Base-by-base conservation (phyloP, 2,329 filamentous ascomycete species). In the Penicillium hordei region DNA sequence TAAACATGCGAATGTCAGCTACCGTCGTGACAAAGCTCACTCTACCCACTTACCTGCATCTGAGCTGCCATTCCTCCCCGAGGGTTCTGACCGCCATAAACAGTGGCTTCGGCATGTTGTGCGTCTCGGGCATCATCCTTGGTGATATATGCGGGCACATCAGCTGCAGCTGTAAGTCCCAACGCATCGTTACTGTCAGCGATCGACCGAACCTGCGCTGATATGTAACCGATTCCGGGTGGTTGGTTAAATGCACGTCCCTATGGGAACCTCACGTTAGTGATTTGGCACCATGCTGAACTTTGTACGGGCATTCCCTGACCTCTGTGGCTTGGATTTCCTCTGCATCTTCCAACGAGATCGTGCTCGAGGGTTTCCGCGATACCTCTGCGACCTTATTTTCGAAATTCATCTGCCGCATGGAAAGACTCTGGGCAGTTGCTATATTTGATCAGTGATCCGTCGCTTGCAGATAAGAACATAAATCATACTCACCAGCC, bases 371-470 rank as follows among this genome's bases (percentile, higher is more conserved):
- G 10, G 71, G 70, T 48, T 75, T 75, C 3, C 66, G 58, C 7
- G 68, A 62, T 5, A 73, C 45, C 36, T 73, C 70, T 15, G 73
- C 68, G 1, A 72, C 23, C 48, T 70, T 72, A 23, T 58, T 66
- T 44, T 75, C 69, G 19, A 73, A 73, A 25, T 72, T 72, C 65
- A 69, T 72, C 54, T 73, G 70, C 39, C 65, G 60, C 62, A 71
- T 72, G 0, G 67, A 68, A 21, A 73, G 60, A 42, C 69, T 69
- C 19, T 74, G 71, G 0, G 71, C 72, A 12, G 68, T 73, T 10
- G 70, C 72, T 74, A 19, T 13, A 9, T 8, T 25, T 4, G 13
- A 23, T 59, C 27, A 56, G 40, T 12, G 13, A n/a, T 42, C 12
- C 5, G 21, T 23, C 19, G 4, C 23, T 42, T 8, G 12, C 8